These are phyloP conservation scores for Cyanodermella asteris DNA, from an alignment of 2,329 filamentous ascomycete genomes.

Conservation along the genomic window DNA sequence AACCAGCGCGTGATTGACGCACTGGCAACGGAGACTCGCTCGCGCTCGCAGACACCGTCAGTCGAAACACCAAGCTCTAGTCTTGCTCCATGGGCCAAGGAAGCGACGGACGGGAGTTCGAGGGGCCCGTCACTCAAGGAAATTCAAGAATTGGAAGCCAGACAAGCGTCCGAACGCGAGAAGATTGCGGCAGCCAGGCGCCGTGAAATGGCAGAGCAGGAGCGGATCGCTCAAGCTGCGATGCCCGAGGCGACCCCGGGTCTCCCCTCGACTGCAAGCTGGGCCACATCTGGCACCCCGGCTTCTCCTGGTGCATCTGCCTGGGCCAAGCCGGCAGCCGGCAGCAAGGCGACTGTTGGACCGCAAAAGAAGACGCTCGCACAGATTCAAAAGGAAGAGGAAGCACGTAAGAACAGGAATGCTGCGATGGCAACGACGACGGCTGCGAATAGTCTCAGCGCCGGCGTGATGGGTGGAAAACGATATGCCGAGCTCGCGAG, in stretches of 20 bases:
- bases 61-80: constrained; percentile 45
- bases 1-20: constrained; percentile 65
- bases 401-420: constrained; percentile 62
- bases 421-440: constrained; percentile 25
- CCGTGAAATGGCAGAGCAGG: constrained; percentile 59
- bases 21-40: constrained; percentile 40
- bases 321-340: constrained; percentile 28
- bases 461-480: constrained; percentile 39
- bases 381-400: constrained; percentile 93
- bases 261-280: constrained; percentile 70
- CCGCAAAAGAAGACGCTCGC: constrained; percentile 59
- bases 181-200: constrained; percentile 58
- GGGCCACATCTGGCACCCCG: constrained; percentile 56
- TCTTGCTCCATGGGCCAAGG: constrained; percentile 86
- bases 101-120: constrained; percentile 43
- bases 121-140: constrained; percentile 87
- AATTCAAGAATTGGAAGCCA: constrained; percentile 88
- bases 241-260: constrained; percentile 42
- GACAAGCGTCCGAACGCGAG: constrained; percentile 75
- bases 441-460: constrained; percentile 18
- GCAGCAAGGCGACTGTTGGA: constrained; percentile 17
- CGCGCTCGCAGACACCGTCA: constrained; percentile 56
- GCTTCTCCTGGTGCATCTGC: constrained; percentile 30
- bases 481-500: constrained; percentile 86
- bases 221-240: constrained; percentile 43